Percentiles rank a stretch among this genome's conserved stretches.
Conservation (phyloP, 805 yeast species). For the Nakazawaea holstii region DNA sequence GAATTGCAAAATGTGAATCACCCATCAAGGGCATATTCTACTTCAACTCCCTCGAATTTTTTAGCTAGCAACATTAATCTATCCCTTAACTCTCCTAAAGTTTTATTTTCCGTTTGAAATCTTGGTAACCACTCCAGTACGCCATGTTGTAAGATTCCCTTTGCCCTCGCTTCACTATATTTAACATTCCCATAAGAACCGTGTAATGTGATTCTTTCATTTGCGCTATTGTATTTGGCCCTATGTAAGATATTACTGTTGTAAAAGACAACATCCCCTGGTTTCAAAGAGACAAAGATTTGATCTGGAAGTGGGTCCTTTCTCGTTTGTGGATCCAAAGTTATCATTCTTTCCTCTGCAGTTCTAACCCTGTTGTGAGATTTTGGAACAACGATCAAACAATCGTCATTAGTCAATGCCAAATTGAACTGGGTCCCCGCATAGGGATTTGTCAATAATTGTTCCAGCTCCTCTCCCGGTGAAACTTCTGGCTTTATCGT, state of each 20-base stretch:
- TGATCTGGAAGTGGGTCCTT: constrained; percentile 34
- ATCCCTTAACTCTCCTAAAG: constrained; percentile 28
- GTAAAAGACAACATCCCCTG: constrained; percentile 48
- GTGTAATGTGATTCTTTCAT: constrained; percentile 39
- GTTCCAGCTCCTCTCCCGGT: constrained; percentile 37
- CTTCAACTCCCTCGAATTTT: constrained; percentile 24
- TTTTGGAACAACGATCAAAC: constrained; percentile 43
- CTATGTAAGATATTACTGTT: constrained; percentile 46
- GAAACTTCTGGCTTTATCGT: constrained; percentile 41
- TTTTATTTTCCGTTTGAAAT: constrained; percentile 19
- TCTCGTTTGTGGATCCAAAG: constrained; percentile 25
- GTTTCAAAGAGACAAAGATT: constrained; percentile 33
- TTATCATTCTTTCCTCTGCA: constrained; percentile 35
- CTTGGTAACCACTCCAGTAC: constrained; percentile 40
- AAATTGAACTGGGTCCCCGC: constrained; percentile 48
- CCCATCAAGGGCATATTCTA: constrained; percentile 18
- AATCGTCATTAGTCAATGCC: constrained; percentile 40
- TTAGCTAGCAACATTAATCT: constrained; percentile 32
- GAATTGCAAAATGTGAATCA: neutral
- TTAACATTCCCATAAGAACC: constrained; percentile 44
- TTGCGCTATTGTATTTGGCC: constrained; percentile 33
- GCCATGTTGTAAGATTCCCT: constrained; percentile 49
- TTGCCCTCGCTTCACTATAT: constrained; percentile 37
- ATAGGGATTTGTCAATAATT: constrained; percentile 31
- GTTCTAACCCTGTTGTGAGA: constrained; percentile 42